phyloP scores from a whole-genome alignment of 139 green algal genomes.

The Bryopsis sp. region DNA sequence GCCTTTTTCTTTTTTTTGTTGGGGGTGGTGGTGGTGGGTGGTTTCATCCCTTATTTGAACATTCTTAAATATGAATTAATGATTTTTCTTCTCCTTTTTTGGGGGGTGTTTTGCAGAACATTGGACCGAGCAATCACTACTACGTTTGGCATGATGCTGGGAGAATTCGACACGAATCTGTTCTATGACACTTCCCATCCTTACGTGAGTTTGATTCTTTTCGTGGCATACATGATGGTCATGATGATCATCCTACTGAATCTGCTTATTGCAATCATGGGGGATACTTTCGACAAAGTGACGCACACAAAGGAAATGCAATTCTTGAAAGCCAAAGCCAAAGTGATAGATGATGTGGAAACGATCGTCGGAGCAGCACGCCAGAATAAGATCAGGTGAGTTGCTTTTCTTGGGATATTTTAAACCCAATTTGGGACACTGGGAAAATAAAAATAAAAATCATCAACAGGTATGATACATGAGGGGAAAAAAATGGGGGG shows the following conservation, averaged over 20 bases:
- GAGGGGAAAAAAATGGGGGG: too few species aligned
- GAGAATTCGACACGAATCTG: neutral
- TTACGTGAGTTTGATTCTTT: neutral
- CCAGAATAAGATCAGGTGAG: neutral
- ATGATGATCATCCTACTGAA: constrained; percentile 14
- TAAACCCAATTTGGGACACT: too few species aligned
- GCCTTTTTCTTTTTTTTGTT: too few species aligned
- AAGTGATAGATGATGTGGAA: neutral
- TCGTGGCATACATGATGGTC: constrained; percentile 2
- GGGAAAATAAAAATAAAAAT: too few species aligned
- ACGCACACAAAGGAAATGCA: neutral
- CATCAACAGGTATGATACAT: too few species aligned
- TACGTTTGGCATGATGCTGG: neutral
- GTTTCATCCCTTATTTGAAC: too few species aligned
- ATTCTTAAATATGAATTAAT: too few species aligned
- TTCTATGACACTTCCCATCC: neutral
- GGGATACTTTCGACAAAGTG: constrained; percentile 1
- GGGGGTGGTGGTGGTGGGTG: too few species aligned
- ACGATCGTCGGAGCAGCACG: neutral
- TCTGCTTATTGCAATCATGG: constrained; percentile 7
- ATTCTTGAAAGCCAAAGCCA: neutral
- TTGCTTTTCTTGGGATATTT: too few species aligned
- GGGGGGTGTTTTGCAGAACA: too few species aligned
- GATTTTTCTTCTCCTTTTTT: too few species aligned
- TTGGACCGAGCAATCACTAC: too few species aligned